These are phyloP conservation scores for Mercurialis annua DNA, from an alignment of 345 rosid genomes.

Conservation along the genomic window DNA sequence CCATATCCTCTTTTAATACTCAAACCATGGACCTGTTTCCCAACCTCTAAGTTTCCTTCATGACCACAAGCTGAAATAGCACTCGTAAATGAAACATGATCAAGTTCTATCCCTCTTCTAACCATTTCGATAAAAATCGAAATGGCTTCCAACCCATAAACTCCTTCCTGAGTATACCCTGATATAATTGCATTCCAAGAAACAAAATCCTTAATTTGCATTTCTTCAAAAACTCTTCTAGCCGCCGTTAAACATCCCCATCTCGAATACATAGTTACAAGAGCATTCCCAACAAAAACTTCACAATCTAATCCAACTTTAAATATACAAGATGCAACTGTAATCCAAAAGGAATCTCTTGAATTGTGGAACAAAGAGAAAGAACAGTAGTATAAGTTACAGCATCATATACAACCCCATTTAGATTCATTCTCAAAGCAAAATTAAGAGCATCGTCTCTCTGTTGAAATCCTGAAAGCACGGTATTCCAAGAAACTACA, in stretches of 20 bases:
- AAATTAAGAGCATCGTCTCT: conserved; percentile 47
- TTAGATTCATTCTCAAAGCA: conserved; percentile 49
- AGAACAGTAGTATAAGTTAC: conserved; percentile 59
- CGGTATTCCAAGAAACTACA: conserved; percentile 85
- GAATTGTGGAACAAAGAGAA: conserved; percentile 47
- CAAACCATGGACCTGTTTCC: conserved; percentile 76
- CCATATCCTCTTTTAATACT: conserved; percentile 61
- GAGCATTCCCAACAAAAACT: conserved; percentile 70
- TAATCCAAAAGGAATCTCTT: conserved; percentile 58
- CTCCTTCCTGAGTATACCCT: conserved; percentile 69
- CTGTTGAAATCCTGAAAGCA: conserved; percentile 68
- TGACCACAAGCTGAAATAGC: conserved; percentile 75
- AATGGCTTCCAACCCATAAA: conserved; percentile 52
- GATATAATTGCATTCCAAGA: conserved; percentile 88
- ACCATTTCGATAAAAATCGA: conserved; percentile 53
- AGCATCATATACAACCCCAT: conserved; percentile 54
- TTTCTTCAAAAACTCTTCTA: conserved; percentile 59
- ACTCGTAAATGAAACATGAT: conserved; percentile 79
- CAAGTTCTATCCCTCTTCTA: conserved; percentile 58
- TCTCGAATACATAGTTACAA: conserved; percentile 66
- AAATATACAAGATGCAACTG: conserved; percentile 57
- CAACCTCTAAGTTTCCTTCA: conserved; percentile 54
- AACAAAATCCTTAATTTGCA: conserved; percentile 60
- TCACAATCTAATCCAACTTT: conserved; percentile 58
- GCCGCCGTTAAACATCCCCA: conserved; percentile 51